phyloP scores from a whole-genome alignment of 129 eudicot genomes.

The Centaurea solstitialis region DNA sequence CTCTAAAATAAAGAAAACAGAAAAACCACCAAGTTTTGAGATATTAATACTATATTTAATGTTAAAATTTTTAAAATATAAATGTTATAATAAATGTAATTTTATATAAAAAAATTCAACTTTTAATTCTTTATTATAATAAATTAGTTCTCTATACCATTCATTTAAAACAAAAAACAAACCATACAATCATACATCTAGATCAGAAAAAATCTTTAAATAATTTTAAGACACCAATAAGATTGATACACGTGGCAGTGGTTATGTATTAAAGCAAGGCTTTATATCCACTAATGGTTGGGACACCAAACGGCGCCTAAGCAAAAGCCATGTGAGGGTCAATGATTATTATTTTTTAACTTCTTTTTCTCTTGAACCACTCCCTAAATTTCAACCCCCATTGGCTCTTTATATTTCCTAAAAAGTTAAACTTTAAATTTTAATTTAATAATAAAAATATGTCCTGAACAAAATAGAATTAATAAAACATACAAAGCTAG shows the following conservation, averaged over 20 bases:
- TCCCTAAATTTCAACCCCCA: not conserved
- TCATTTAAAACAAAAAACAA: too few species aligned
- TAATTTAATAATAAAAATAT: not conserved
- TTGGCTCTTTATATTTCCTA: not conserved
- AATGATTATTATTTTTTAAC: slow-evolving; percentile 10
- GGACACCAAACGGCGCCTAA: slow-evolving; percentile 37
- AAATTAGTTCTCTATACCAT: too few species aligned
- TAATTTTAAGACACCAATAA: not conserved
- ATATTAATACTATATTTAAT: too few species aligned
- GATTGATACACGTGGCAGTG: slow-evolving; percentile 8
- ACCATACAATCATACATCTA: too few species aligned
- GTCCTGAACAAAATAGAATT: not conserved
- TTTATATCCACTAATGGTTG: slow-evolving; percentile 15
- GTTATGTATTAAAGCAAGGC: slow-evolving; percentile 15
- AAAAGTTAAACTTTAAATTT: not conserved
- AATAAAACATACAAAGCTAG: too few species aligned
- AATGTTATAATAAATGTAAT: too few species aligned
- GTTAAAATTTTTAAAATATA: too few species aligned
- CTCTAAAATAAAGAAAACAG: too few species aligned
- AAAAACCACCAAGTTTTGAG: too few species aligned
- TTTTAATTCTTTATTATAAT: too few species aligned
- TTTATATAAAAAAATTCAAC: too few species aligned
- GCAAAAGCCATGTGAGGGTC: slow-evolving; percentile 29
- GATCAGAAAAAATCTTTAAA: not conserved
- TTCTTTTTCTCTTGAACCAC: not conserved